These are phyloP conservation scores for Westerdykella aurantiaca DNA, from an alignment of 2,329 filamentous ascomycete species.

Conservation along the genomic window DNA sequence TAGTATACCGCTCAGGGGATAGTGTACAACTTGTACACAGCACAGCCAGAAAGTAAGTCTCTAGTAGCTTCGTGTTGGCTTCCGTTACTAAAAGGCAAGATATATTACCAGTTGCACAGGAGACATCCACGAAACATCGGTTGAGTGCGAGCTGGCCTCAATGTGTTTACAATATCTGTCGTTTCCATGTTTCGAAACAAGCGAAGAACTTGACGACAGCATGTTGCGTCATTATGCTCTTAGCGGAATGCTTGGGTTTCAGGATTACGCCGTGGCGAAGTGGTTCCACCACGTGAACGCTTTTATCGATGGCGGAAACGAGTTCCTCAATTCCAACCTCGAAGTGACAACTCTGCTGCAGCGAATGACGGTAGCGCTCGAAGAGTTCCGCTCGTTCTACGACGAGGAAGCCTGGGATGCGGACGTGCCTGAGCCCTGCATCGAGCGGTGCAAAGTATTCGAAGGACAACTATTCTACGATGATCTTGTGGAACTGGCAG, in stretches of 20 bases:
- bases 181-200: conserved; percentile 9
- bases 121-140: too few species aligned
- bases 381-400: conserved; percentile 17
- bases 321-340: conserved; percentile 11
- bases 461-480: conserved; percentile 14
- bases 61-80: too few species aligned
- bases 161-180: too few species aligned
- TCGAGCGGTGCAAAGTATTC: conserved; percentile 10
- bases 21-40: too few species aligned
- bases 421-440: conserved; percentile 4
- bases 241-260: conserved; percentile 20
- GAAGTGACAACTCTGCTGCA: conserved; percentile 4
- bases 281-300: conserved; percentile 27
- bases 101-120: too few species aligned
- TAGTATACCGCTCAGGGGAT: too few species aligned
- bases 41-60: too few species aligned
- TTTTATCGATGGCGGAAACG: conserved; percentile 14
- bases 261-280: conserved; percentile 27
- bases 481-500: conserved; percentile 19
- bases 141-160: too few species aligned
- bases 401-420: conserved; percentile 14
- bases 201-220: conserved; percentile 7
- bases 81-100: too few species aligned
- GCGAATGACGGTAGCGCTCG: conserved; percentile 10
- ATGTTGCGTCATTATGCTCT: conserved; percentile 11